phyloP scores from a whole-genome alignment of 345 rosid genomes.

The Leavenworthia alabamica region DNA sequence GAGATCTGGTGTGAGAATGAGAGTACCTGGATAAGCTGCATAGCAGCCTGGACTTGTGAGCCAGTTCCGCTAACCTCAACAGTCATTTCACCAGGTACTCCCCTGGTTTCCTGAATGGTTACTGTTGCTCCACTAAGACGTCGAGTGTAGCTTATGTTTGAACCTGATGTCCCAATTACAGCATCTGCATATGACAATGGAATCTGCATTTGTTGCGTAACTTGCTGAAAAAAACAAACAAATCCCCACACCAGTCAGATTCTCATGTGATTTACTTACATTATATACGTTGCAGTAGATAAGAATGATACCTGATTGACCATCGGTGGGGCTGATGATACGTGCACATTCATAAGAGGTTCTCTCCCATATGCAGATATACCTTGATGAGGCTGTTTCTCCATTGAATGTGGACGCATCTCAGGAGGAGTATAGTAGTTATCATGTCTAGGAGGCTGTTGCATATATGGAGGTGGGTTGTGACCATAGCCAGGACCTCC shows the following conservation, averaged over 20 bases:
- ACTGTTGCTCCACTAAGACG: conserved; percentile 98
- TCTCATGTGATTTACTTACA: background rate
- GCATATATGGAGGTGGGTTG: conserved; percentile 76
- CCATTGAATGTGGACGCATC: conserved; percentile 72
- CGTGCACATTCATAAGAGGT: conserved; percentile 68
- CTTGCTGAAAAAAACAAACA: conserved; percentile 39
- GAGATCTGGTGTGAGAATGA: background rate
- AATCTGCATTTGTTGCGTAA: conserved; percentile 95
- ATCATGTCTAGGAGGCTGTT: conserved; percentile 74
- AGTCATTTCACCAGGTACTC: conserved; percentile 97
- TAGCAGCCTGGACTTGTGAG: conserved; percentile 94
- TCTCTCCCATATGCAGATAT: conserved; percentile 97
- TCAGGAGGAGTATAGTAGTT: conserved; percentile 79
- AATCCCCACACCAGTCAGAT: background rate
- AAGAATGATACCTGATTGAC: conserved; percentile 70
- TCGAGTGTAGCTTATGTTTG: conserved; percentile 91
- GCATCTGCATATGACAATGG: no score
- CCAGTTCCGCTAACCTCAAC: conserved; percentile 98
- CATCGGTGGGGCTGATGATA: conserved; percentile 76
- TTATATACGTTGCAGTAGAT: background rate
- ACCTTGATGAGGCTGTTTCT: conserved; percentile 93
- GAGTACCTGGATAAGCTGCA: conserved; percentile 84
- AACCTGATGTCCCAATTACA: conserved; percentile 94
- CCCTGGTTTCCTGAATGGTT: conserved; percentile 93
- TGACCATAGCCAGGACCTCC: conserved; percentile 61